Evolutionary conservation across 1,284 basidiomycete species (phyloP).

Genomic region (Fomitopsis schrenkii): DNA sequence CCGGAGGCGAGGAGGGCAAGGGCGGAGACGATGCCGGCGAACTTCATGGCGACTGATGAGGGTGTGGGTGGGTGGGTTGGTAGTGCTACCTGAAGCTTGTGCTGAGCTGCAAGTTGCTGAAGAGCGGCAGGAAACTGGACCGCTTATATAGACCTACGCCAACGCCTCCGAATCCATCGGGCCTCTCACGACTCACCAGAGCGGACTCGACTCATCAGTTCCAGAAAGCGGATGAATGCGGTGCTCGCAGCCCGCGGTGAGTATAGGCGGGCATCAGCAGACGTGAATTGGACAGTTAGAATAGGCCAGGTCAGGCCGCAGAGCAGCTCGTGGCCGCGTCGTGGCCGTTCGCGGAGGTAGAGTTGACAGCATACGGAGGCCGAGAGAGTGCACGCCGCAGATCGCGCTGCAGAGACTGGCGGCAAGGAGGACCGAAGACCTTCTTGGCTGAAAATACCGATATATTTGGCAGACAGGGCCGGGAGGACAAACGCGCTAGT

Average conservation of each 20-base stretch:
- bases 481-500: not conserved
- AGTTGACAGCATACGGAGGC: not conserved
- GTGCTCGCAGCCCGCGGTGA: not conserved
- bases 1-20: constrained; percentile 15
- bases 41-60: not conserved
- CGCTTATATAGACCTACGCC: not conserved
- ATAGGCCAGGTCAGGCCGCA: not conserved
- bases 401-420: not conserved
- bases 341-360: not conserved
- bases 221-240: not conserved
- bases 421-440: not conserved
- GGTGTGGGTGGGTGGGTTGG: not conserved
- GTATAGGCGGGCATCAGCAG: not conserved
- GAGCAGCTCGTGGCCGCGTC: not conserved
- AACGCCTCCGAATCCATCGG: not conserved
- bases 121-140: not conserved
- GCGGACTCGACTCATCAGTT: not conserved
- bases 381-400: not conserved
- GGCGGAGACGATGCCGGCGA: constrained; percentile 20
- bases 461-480: not conserved
- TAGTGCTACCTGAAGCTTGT: not conserved
- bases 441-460: not conserved
- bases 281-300: not conserved
- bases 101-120: not conserved
- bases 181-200: not conserved